A percentile compares a stretch with the other conserved stretches of the same genome.
These are phyloP conservation scores for Penicillium rolfsii DNA, from an alignment of 2,329 filamentous ascomycete species.

Conservation along the genomic window DNA sequence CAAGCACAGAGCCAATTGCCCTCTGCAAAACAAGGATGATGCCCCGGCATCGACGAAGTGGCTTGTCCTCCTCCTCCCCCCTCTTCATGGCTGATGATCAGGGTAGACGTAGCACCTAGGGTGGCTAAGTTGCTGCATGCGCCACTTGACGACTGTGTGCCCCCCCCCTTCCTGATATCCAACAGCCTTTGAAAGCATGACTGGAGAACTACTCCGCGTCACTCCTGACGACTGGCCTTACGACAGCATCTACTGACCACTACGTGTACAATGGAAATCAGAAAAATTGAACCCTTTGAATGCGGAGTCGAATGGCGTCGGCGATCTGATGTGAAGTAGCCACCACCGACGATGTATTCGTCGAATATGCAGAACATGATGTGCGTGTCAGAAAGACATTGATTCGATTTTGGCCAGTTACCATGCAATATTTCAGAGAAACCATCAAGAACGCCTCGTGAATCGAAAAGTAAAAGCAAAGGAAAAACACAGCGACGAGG, in stretches of 20 bases:
- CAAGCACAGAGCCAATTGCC: background rate
- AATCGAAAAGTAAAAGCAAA: slow-evolving; percentile 15
- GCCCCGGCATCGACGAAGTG: background rate
- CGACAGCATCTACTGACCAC: background rate
- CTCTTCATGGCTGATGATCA: background rate
- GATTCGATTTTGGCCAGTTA: slow-evolving; percentile 25
- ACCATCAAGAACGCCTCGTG: slow-evolving; percentile 28
- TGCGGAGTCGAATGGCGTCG: background rate
- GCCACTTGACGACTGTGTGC: slow-evolving; percentile 1
- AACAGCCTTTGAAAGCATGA: background rate
- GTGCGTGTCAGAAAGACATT: slow-evolving; percentile 10
- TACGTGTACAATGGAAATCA: background rate
- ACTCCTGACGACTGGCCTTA: background rate
- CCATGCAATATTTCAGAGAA: slow-evolving; percentile 27
- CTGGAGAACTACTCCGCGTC: background rate
- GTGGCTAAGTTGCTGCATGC: background rate
- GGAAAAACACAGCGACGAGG: slow-evolving; percentile 15
- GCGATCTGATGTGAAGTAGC: slow-evolving; percentile 1
- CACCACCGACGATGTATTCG: background rate
- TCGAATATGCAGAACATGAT: background rate
- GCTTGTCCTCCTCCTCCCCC: background rate
- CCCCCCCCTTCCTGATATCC: background rate
- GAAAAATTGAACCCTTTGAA: background rate
- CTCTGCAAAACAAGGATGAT: background rate
- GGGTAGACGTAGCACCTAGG: background rate